Percentiles rank a stretch among this genome's conserved stretches.
Conservation (phyloP, 2,329 filamentous ascomycete species). For the Apiospora phragmitis region DNA sequence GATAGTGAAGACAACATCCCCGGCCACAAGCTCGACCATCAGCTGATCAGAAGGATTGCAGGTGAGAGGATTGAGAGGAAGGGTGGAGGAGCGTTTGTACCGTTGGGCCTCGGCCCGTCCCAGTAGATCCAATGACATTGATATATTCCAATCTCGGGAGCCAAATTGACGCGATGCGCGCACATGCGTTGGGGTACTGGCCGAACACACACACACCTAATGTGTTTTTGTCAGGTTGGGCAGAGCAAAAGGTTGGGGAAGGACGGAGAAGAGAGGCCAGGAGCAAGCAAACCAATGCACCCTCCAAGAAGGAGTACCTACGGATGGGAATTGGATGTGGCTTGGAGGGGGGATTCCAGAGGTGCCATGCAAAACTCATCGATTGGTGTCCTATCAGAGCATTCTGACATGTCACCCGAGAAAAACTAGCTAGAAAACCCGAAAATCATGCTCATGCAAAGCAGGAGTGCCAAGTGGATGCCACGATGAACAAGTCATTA, state of each 20-base stretch:
- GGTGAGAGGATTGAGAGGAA: background rate
- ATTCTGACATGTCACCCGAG: background rate
- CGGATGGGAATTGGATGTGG: background rate
- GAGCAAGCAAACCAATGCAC: too few relatives aligned
- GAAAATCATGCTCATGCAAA: background rate
- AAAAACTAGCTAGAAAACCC: background rate
- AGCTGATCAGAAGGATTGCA: background rate
- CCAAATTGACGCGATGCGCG: background rate
- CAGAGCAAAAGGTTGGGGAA: background rate
- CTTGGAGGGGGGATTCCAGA: background rate
- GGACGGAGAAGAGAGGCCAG: too few relatives aligned
- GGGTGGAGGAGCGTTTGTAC: background rate
- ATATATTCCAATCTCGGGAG: background rate
- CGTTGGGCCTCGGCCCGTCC: background rate
- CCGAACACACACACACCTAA: background rate
- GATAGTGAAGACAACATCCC: background rate
- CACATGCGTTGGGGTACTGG: background rate
- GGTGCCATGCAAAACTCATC: background rate
- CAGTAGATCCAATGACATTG: background rate
- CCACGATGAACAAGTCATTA: background rate
- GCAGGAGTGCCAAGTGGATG: background rate
- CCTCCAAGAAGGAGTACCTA: too few relatives aligned
- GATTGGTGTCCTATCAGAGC: background rate
- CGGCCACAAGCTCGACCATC: background rate
- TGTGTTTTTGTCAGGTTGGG: background rate